A percentile compares a stretch with the other conserved stretches of the same genome.
These are phyloP conservation scores for Linum trigynum DNA, from an alignment of 345 rosid species.

Conservation along the genomic window DNA sequence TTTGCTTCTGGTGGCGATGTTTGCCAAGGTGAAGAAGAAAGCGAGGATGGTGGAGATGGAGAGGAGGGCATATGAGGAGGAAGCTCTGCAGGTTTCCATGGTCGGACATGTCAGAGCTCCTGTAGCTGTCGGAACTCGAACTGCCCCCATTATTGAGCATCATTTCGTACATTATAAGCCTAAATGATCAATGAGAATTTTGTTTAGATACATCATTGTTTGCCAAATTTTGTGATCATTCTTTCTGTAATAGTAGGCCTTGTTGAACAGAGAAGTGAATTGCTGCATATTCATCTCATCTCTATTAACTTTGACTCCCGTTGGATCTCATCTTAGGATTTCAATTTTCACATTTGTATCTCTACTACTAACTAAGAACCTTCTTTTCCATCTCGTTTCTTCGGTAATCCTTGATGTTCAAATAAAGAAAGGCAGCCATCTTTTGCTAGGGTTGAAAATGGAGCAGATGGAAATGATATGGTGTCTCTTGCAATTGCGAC, in stretches of 20 bases:
- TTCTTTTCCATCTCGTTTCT: no score
- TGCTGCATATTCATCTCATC: no score
- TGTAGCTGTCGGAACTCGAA: slow-evolving; percentile 56
- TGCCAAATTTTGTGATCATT: no score
- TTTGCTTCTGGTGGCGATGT: slow-evolving; percentile 45
- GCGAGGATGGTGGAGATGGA: slow-evolving; percentile 63
- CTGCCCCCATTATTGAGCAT: slow-evolving; percentile 61
- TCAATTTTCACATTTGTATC: no score
- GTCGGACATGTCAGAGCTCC: slow-evolving; percentile 79
- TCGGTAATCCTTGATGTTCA: no score
- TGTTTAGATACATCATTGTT: neutral
- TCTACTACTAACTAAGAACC: no score
- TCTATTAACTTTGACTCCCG: no score
- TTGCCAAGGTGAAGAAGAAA: slow-evolving; percentile 66
- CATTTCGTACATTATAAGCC: slow-evolving; percentile 30
- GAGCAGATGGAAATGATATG: neutral
- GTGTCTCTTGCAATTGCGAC: neutral
- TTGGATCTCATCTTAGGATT: no score
- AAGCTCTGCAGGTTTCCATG: slow-evolving; percentile 86
- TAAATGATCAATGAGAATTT: slow-evolving; percentile 10
- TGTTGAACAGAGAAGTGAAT: no score
- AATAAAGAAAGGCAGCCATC: no score
- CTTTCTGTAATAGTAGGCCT: no score
- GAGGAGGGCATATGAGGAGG: slow-evolving; percentile 88
- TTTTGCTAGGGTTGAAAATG: no score